Percentiles rank a stretch among this genome's conserved stretches.
Evolutionary conservation across 2,329 filamentous ascomycete genomes (phyloP).

Genomic region (Dothiorella sarmentorum): DNA sequence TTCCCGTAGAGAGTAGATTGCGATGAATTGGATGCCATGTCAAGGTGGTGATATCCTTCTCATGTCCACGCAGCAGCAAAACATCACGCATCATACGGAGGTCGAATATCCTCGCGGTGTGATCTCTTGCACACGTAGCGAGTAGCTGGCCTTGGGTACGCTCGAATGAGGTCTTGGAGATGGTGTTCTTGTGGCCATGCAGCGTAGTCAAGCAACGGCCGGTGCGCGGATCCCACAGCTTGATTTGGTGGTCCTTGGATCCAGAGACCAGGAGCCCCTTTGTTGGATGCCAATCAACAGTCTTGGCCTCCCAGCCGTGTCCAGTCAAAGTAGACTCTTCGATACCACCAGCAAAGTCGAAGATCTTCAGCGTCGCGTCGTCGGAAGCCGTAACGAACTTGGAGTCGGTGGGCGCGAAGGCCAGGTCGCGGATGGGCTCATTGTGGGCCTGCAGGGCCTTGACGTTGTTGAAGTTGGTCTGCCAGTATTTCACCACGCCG

Average conservation of each 20-base stretch:
- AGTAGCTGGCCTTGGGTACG: slow-evolving; percentile 78
- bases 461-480: slow-evolving; percentile 98
- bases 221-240: slow-evolving; percentile 95
- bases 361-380: slow-evolving; percentile 90
- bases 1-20: slow-evolving; percentile 84
- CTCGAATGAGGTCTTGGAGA: slow-evolving; percentile 90
- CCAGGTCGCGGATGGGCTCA: slow-evolving; percentile 84
- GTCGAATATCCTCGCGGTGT: slow-evolving; percentile 90
- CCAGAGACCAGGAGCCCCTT: slow-evolving; percentile 93
- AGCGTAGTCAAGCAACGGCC: slow-evolving; percentile 87
- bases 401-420: slow-evolving; percentile 88
- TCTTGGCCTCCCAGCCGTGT: slow-evolving; percentile 98
- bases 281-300: slow-evolving; percentile 93
- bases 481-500: slow-evolving; percentile 96
- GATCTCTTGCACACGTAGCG: slow-evolving; percentile 88
- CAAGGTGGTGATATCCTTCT: slow-evolving; percentile 91
- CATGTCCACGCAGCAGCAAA: slow-evolving; percentile 85
- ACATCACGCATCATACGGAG: slow-evolving; percentile 98
- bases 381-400: slow-evolving; percentile 97
- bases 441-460: slow-evolving; percentile 89
- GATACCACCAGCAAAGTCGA: slow-evolving; percentile 84
- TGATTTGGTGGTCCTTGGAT: slow-evolving; percentile 95
- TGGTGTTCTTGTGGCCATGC: slow-evolving; percentile 95
- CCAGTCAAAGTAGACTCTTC: slow-evolving; percentile 82
- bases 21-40: slow-evolving; percentile 92